Conservation (phyloP, 495 filamentous ascomycete species). For the Elaphomyces granulatus region DNA sequence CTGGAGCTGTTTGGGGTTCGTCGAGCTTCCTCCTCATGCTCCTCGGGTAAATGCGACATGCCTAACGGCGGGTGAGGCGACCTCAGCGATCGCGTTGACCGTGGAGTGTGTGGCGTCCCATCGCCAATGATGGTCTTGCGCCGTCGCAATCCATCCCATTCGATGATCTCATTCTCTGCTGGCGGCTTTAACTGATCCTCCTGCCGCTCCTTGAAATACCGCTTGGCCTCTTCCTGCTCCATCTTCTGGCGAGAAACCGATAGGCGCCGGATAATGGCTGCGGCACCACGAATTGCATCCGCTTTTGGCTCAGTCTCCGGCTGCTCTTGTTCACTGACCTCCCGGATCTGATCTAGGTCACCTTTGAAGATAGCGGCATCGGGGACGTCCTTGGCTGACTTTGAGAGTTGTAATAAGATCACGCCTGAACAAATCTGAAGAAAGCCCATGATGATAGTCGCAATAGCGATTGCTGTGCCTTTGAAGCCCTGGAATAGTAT, state of each 20-base stretch:
- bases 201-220: slow-evolving; percentile 62
- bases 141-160: slow-evolving; percentile 88
- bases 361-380: slow-evolving; percentile 87
- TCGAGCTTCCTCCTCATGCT: slow-evolving; percentile 26
- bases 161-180: slow-evolving; percentile 58
- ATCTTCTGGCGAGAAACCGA: slow-evolving; percentile 61
- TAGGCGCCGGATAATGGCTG: slow-evolving; percentile 74
- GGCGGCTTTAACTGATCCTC: slow-evolving; percentile 59
- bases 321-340: slow-evolving; percentile 86
- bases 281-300: slow-evolving; percentile 86
- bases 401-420: slow-evolving; percentile 94
- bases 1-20: slow-evolving; percentile 17
- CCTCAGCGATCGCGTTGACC: slow-evolving; percentile 23
- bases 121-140: slow-evolving; percentile 57
- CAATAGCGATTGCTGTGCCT: slow-evolving; percentile 61
- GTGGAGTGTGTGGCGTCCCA: slow-evolving; percentile 24
- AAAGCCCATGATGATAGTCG: slow-evolving; percentile 88
- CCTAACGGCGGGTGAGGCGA: slow-evolving; percentile 69
- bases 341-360: slow-evolving; percentile 87
- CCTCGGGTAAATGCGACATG: slow-evolving; percentile 71
- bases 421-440: slow-evolving; percentile 89
- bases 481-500: slow-evolving; percentile 93
- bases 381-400: slow-evolving; percentile 93
- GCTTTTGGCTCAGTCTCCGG: slow-evolving; percentile 92
- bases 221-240: slow-evolving; percentile 67